Evolutionary conservation across 2,329 filamentous ascomycete genomes (phyloP).

Genomic region (Penicillium brevicompactum): DNA sequence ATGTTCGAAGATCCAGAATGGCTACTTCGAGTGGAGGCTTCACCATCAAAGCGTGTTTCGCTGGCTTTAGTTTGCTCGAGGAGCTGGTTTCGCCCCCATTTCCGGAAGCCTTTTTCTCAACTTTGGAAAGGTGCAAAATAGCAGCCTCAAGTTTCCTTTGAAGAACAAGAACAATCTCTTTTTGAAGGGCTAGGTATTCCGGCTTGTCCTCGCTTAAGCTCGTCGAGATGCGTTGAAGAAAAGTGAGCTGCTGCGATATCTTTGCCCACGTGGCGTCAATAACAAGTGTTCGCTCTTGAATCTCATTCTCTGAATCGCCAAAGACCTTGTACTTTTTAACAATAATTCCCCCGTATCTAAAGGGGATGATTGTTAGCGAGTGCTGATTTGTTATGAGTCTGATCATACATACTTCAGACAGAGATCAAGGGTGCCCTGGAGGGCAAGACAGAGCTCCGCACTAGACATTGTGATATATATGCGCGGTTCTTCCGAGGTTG

Average conservation of each 20-base stretch:
- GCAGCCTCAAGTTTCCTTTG: not conserved
- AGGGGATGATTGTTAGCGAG: too few species aligned
- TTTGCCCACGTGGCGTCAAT: not conserved
- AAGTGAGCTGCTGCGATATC: not conserved
- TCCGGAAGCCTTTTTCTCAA: not conserved
- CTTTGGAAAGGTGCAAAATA: not conserved
- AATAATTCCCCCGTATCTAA: not conserved
- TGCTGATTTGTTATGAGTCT: too few species aligned
- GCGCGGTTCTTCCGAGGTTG: too few species aligned
- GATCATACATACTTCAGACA: too few species aligned
- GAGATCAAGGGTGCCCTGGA: too few species aligned
- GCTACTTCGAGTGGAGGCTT: not conserved
- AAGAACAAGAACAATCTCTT: not conserved
- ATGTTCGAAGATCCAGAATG: not conserved
- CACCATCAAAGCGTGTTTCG: not conserved
- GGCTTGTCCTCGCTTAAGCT: not conserved
- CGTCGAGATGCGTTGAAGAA: not conserved
- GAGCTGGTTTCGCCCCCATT: too few species aligned
- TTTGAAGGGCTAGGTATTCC: not conserved
- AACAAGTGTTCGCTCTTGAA: not conserved
- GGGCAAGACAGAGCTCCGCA: too few species aligned
- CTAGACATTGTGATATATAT: too few species aligned
- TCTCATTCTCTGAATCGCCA: not conserved
- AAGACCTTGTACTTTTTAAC: not conserved
- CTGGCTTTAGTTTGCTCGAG: too few species aligned